phyloP scores from a whole-genome alignment of 768 basidiomycete genomes.

The Tricholoma matsutake region DNA sequence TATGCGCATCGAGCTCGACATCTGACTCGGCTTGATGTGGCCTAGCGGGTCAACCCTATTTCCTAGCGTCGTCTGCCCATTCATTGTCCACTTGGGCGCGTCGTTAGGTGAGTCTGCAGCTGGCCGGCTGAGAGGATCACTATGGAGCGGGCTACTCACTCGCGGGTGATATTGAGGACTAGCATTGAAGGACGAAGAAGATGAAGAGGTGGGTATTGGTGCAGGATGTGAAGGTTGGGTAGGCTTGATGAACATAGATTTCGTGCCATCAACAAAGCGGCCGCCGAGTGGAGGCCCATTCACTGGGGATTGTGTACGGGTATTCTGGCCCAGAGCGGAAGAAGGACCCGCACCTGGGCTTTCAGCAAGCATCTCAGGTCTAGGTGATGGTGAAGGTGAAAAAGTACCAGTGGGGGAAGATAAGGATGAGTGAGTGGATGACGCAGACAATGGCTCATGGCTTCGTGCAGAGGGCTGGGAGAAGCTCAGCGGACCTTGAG shows the following conservation, averaged over 20 bases:
- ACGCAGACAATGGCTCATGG: conserved; percentile 27
- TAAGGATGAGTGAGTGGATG: conserved; percentile 25
- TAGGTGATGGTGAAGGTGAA: conserved; percentile 17
- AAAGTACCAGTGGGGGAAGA: conserved; percentile 15
- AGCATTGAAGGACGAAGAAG: conserved; percentile 33
- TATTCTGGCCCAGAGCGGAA: conserved; percentile 23
- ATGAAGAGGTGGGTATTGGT: conserved; percentile 32
- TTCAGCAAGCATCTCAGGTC: conserved; percentile 34
- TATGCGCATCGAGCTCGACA: conserved; percentile 73
- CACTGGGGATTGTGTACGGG: conserved; percentile 26
- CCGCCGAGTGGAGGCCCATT: conserved; percentile 58
- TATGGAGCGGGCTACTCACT: conserved; percentile 30
- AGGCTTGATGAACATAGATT: conserved; percentile 75
- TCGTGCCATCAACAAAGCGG: conserved; percentile 69
- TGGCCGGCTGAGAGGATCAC: conserved; percentile 28
- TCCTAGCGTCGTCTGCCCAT: conserved; percentile 24
- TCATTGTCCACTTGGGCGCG: conserved; percentile 16
- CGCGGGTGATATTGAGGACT: conserved; percentile 12
- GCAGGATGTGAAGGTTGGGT: conserved; percentile 36
- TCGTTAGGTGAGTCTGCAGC: conserved; percentile 31
- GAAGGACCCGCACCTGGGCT: conserved; percentile 59
- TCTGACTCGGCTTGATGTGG: conserved; percentile 53
- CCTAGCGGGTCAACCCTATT: conserved; percentile 61
- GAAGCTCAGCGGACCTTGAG: conserved; percentile 9
- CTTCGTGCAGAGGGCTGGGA: conserved; percentile 22